phyloP scores from a whole-genome alignment of 805 yeast genomes.

The Pachysolen tannophilus region DNA sequence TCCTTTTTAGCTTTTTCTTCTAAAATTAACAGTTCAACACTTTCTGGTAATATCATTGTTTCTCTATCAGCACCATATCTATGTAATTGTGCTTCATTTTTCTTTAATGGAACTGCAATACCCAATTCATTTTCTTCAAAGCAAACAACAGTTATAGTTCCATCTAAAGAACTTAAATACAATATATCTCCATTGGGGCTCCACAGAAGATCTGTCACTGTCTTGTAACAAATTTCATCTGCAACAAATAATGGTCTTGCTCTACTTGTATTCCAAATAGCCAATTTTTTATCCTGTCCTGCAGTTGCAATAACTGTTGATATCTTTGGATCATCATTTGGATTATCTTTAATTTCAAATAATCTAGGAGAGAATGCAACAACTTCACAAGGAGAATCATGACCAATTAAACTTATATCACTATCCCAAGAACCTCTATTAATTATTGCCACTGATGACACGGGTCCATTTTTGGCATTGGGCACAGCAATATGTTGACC shows the following conservation, averaged over 20 bases:
- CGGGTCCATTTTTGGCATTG: conserved; percentile 79
- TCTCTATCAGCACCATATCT: conserved; percentile 88
- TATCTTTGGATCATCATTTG: conserved; percentile 17
- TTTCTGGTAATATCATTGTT: conserved; percentile 78
- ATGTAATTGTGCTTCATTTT: conserved; percentile 61
- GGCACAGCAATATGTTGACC: conserved; percentile 84
- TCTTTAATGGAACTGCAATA: conserved; percentile 47
- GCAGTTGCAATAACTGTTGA: conserved; percentile 87
- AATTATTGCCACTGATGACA: conserved; percentile 63
- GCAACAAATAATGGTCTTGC: conserved; percentile 78
- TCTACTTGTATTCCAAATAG: conserved; percentile 76
- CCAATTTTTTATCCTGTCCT: conserved; percentile 87
- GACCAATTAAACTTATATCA: conserved; percentile 69
- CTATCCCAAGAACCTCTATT: conserved; percentile 77
- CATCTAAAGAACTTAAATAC: conserved; percentile 79
- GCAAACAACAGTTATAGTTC: conserved; percentile 58
- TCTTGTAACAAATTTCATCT: conserved; percentile 61
- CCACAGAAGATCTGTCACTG: conserved; percentile 90
- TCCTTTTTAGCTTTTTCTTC: conserved; percentile 52
- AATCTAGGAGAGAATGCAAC: conserved; percentile 67
- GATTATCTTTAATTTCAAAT: conserved; percentile 29
- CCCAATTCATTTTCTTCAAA: conserved; percentile 67
- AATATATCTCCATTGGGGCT: conserved; percentile 67
- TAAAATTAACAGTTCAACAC: conserved; percentile 65
- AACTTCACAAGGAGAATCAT: conserved; percentile 80